phyloP scores from a whole-genome alignment of 345 rosid genomes.

The Salix suchowensis region DNA sequence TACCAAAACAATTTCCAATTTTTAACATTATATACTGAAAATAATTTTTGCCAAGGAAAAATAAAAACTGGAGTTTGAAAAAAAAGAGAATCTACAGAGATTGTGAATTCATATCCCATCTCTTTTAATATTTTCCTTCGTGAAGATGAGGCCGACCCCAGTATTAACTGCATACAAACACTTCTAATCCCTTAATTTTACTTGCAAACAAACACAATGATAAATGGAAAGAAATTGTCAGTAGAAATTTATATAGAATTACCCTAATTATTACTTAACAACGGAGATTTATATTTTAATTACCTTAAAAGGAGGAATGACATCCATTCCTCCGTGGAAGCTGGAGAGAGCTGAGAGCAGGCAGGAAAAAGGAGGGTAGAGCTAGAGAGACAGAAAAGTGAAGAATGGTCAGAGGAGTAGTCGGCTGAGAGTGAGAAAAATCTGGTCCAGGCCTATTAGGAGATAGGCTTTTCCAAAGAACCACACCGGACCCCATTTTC shows the following conservation, averaged over 20 bases:
- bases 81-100: slow-evolving; percentile 39
- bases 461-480: neutral
- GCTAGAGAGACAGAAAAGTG: neutral
- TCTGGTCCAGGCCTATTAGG: neutral
- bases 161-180: slow-evolving; percentile 54
- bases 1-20: slow-evolving; percentile 8
- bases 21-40: neutral
- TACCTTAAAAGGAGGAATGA: slow-evolving; percentile 50
- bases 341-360: neutral
- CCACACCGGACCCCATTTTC: no score
- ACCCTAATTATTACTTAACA: neutral
- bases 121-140: slow-evolving; percentile 63
- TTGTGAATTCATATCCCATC: slow-evolving; percentile 84
- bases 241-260: no score
- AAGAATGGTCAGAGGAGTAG: neutral
- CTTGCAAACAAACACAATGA: slow-evolving; percentile 1
- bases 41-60: neutral
- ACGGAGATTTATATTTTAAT: neutral
- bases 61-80: neutral
- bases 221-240: no score
- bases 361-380: no score
- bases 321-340: slow-evolving; percentile 37
- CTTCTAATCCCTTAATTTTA: no score
- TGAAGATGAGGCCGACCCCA: slow-evolving; percentile 79
- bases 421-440: neutral